A percentile compares a stretch with the other conserved stretches of the same genome.
Evolutionary conservation across 148 eudicot genomes (phyloP).

Genomic region (Silene uniflora): DNA sequence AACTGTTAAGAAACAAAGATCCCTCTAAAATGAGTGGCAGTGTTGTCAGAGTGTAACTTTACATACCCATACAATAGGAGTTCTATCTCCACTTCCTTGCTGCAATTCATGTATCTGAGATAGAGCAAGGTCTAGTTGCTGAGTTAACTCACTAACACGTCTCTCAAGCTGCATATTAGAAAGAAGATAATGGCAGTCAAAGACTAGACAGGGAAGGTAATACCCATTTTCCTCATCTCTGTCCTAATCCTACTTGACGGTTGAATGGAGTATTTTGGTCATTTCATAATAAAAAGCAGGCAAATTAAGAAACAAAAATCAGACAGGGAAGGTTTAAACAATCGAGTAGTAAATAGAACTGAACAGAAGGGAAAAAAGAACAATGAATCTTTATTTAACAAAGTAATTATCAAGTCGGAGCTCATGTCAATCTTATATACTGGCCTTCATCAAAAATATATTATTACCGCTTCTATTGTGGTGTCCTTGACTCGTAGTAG

Average conservation of each 20-base stretch:
- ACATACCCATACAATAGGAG: conserved; percentile 41
- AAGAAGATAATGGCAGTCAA: conserved; percentile 13
- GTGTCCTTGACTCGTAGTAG: conserved; percentile 65
- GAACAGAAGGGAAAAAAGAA: not conserved
- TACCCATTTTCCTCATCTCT: no score
- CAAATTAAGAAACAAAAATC: no score
- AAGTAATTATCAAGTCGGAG: not conserved
- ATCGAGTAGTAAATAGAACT: not conserved
- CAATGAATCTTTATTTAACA: not conserved
- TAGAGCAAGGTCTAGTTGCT: conserved; percentile 69
- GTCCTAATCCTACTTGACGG: no score
- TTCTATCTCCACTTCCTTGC: conserved; percentile 41
- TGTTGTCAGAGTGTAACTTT: conserved; percentile 1
- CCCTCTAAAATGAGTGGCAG: not conserved
- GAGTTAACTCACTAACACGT: conserved; percentile 59
- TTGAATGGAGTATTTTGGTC: no score
- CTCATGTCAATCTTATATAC: not conserved
- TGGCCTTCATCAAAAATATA: not conserved
- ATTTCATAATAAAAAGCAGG: no score
- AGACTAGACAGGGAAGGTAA: not conserved
- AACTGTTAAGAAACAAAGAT: conserved; percentile 15
- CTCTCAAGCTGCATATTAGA: conserved; percentile 59
- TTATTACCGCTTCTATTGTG: conserved; percentile 76
- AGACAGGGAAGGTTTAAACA: no score
- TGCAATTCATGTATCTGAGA: conserved; percentile 70